Conservation (phyloP, 1,139 yeast genomes). For the Zygosaccharomyces sapae region DNA sequence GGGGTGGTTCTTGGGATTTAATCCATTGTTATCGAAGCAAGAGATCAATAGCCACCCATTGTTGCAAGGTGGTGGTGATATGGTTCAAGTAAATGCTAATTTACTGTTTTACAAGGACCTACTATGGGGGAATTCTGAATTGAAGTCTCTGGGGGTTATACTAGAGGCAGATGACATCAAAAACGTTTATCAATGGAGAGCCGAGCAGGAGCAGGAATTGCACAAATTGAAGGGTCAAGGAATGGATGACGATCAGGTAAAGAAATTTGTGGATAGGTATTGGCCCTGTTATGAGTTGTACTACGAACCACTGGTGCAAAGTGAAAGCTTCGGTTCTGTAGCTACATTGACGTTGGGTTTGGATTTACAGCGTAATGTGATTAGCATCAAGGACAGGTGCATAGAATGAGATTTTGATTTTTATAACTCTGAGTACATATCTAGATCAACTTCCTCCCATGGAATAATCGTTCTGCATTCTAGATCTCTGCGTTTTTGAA, state of each 20-base stretch:
- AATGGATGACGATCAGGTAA: constrained; percentile 72
- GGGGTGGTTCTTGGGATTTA: constrained; percentile 92
- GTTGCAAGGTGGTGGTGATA: constrained; percentile 19
- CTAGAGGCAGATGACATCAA: constrained; percentile 54
- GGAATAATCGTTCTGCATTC: constrained; percentile 27
- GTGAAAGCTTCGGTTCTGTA: constrained; percentile 26
- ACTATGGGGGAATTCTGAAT: constrained; percentile 59
- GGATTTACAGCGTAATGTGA: constrained; percentile 22
- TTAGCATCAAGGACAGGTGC: constrained; percentile 12
- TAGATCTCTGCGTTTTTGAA: constrained; percentile 10
- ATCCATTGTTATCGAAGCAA: constrained; percentile 40
- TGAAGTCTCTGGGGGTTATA: constrained; percentile 60
- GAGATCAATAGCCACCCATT: constrained; percentile 23
- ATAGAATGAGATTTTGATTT: constrained; percentile 9
- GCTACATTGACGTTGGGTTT: constrained; percentile 31
- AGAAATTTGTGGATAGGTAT: constrained; percentile 68
- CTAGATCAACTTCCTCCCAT: constrained; percentile 27
- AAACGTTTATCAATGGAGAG: constrained; percentile 76
- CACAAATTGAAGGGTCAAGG: constrained; percentile 57
- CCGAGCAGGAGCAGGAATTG: constrained; percentile 75
- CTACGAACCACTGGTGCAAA: constrained; percentile 43
- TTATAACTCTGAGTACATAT: constrained; percentile 13
- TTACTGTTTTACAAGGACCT: constrained; percentile 49
- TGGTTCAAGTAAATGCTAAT: constrained; percentile 47
- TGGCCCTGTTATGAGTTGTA: constrained; percentile 81